phyloP scores from a whole-genome alignment of 2,329 filamentous ascomycete genomes.

The Pseudogymnoascus sp. region DNA sequence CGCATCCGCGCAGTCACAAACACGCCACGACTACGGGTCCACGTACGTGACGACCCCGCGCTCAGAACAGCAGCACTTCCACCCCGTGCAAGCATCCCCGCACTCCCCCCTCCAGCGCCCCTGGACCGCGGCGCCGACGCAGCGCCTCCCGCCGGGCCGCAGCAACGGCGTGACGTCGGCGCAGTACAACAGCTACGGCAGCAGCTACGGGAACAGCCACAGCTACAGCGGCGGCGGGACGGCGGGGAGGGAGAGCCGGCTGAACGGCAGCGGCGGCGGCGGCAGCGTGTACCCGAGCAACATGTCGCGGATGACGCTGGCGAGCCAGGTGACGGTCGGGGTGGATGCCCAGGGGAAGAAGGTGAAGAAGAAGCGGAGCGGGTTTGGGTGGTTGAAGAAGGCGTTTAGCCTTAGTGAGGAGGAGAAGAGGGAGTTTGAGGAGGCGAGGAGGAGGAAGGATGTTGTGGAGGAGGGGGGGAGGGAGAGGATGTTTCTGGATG shows the following conservation, averaged over 20 bases:
- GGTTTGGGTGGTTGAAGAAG: slow-evolving; percentile 61
- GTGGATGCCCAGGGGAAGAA: slow-evolving; percentile 22
- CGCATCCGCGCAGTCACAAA: neutral
- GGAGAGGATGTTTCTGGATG: neutral
- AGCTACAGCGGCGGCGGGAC: slow-evolving; percentile 43
- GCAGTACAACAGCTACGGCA: slow-evolving; percentile 23
- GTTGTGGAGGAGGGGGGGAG: slow-evolving; percentile 5
- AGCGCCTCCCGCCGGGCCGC: slow-evolving; percentile 26
- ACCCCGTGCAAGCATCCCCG: slow-evolving; percentile 53
- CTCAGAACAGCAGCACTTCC: slow-evolving; percentile 50
- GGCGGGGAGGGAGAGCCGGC: slow-evolving; percentile 42
- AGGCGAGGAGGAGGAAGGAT: slow-evolving; percentile 32
- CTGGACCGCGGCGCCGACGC: slow-evolving; percentile 33
- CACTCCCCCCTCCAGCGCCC: slow-evolving; percentile 50
- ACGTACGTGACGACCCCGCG: slow-evolving; percentile 30
- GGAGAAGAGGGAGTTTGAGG: slow-evolving; percentile 51
- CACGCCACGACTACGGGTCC: slow-evolving; percentile 6
- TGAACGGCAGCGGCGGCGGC: slow-evolving; percentile 24
- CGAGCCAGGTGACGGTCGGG: slow-evolving; percentile 8
- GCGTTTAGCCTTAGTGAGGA: slow-evolving; percentile 58
- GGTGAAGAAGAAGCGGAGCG: slow-evolving; percentile 58
- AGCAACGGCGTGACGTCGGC: slow-evolving; percentile 15
- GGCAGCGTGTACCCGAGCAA: slow-evolving; percentile 31
- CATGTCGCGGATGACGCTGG: slow-evolving; percentile 34
- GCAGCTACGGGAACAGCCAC: slow-evolving; percentile 20